Evolutionary conservation across 2,329 filamentous ascomycete genomes (phyloP), one percentile per base, ranked within the genome.

Genomic region (Beauveria sp.): DNA sequence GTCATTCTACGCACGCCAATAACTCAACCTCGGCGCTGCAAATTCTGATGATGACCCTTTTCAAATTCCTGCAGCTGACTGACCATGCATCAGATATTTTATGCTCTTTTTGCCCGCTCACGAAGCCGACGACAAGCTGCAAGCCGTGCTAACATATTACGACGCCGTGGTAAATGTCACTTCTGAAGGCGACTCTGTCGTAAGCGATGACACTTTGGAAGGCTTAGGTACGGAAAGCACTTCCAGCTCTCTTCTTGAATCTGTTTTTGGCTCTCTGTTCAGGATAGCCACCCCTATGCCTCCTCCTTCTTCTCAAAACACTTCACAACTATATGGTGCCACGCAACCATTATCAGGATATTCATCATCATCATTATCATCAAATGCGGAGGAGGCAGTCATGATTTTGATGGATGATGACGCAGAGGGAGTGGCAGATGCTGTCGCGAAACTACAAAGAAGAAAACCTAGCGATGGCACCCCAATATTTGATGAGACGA

Each of bases 101-200:
- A 82, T 97, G 28, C 84, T 97, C 50, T 97, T 97, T 75, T 89
- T 97, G 77, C 86, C 86, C 22, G 78, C 78, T 62, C 70, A 77
- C 63, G 82, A 87, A 65, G 79, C 85, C 66, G 81, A 83, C 61
- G 85, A 89, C 26, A 88, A 89, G 65, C 82, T 99, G 50, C 86
- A 87, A 70, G 87, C 90, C 58, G 89, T 97, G 60, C 80, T 97
- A 68, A 92, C 91, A 56, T 97, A 96, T 76, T 99, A 96, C 75
- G 88, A 90, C 62, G 89, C 91, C 54, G 90, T 93, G 67, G 87
- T 96, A 71, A 92, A 90, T 74, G 81, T 99, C 72, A 96, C 91
- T 70, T 82, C 91, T 63, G 94, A 99, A 81, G 94, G 94, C 74
- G 94, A 97, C 78, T 94, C 94, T 67, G 83, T 90, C 69, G 87